Conservation (phyloP, 1,284 basidiomycete species). For the Schizophyllum amplum region DNA sequence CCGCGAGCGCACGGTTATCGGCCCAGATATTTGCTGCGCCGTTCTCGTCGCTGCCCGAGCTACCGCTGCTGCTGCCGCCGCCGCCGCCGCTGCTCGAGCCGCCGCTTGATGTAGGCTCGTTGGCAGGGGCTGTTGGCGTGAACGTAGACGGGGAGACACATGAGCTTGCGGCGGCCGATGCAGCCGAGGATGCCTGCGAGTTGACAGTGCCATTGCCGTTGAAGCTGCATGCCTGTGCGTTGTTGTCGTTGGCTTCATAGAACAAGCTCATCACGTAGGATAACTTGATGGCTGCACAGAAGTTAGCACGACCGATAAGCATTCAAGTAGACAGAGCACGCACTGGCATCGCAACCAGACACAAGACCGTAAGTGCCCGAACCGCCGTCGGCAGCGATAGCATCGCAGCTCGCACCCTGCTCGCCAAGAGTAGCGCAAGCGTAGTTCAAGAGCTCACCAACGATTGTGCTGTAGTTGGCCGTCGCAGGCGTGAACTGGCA, state of each 20-base stretch:
- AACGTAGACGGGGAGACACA: slow-evolving; percentile 68
- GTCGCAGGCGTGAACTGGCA: slow-evolving; percentile 66
- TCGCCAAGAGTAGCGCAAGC: slow-evolving; percentile 67
- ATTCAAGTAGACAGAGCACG: not conserved
- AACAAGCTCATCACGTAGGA: slow-evolving; percentile 80
- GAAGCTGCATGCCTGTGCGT: slow-evolving; percentile 64
- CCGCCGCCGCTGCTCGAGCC: not conserved
- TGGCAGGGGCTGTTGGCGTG: slow-evolving; percentile 40
- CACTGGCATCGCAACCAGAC: slow-evolving; percentile 69
- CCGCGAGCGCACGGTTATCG: not conserved
- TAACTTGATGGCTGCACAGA: slow-evolving; percentile 55
- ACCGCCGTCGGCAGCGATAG: slow-evolving; percentile 67
- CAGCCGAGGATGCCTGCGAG: slow-evolving; percentile 37
- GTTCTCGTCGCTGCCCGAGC: not conserved
- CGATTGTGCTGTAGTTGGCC: slow-evolving; percentile 53
- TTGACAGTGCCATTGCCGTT: slow-evolving; percentile 79
- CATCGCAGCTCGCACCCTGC: slow-evolving; percentile 51
- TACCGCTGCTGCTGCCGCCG: not conserved
- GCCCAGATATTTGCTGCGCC: not conserved
- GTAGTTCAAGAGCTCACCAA: slow-evolving; percentile 63
- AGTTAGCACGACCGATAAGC: not conserved
- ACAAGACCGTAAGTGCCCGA: slow-evolving; percentile 72
- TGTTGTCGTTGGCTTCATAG: slow-evolving; percentile 59
- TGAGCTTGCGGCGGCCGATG: slow-evolving; percentile 43
- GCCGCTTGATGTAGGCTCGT: not conserved